Evolutionary conservation across 768 basidiomycete genomes (phyloP).

Genomic region (Macrolepiota dolichaula): DNA sequence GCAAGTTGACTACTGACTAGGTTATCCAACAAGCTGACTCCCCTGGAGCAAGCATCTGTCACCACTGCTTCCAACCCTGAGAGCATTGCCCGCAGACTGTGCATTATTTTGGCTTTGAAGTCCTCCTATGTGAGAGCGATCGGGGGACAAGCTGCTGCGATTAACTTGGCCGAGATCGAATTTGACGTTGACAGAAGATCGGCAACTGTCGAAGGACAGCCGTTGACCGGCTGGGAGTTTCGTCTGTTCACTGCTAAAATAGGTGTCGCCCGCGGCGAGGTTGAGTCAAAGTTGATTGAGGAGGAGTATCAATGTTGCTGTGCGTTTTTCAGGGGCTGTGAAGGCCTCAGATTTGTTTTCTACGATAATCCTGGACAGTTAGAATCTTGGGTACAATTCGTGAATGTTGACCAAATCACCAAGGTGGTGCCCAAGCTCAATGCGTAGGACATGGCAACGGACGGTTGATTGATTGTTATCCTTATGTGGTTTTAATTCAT

Average conservation of each 20-base stretch:
- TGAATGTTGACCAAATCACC: conserved; percentile 78
- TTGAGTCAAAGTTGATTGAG: conserved; percentile 41
- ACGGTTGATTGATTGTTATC: too few relatives aligned
- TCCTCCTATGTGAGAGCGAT: conserved; percentile 82
- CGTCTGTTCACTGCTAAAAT: conserved; percentile 73
- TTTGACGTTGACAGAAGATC: conserved; percentile 66
- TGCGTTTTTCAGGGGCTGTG: conserved; percentile 71
- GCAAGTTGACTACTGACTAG: background rate
- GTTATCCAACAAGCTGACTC: conserved; percentile 18
- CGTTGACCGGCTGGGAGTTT: conserved; percentile 83
- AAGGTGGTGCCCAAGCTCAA: conserved; percentile 74
- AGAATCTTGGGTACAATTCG: conserved; percentile 81
- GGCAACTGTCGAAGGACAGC: conserved; percentile 65
- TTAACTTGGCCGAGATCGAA: conserved; percentile 79
- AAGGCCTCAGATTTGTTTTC: conserved; percentile 69
- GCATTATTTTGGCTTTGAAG: conserved; percentile 77
- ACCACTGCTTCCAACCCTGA: conserved; percentile 53
- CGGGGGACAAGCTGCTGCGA: conserved; percentile 68
- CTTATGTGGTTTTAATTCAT: too few relatives aligned
- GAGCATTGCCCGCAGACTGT: conserved; percentile 69
- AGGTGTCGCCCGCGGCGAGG: conserved; percentile 54
- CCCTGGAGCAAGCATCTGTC: conserved; percentile 40
- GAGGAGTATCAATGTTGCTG: conserved; percentile 76
- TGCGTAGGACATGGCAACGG: conserved; percentile 30
- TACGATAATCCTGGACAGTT: conserved; percentile 63